phyloP scores from a whole-genome alignment of 1,284 basidiomycete species.

The Cryptococcus hybrid region DNA sequence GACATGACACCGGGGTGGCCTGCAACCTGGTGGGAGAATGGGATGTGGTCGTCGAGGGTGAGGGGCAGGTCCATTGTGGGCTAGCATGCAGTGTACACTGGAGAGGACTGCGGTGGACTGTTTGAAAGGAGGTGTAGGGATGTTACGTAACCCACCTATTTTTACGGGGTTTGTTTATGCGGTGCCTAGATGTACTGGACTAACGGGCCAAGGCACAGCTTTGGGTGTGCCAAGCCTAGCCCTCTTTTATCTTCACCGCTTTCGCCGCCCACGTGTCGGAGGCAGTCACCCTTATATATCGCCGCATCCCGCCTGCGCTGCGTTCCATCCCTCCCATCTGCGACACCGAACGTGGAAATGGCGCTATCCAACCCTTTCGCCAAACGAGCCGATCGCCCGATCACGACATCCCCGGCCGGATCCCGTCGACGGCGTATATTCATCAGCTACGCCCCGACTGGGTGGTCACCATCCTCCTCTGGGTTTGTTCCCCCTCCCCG shows the following conservation, averaged over 20 bases:
- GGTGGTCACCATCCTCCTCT: conserved; percentile 45
- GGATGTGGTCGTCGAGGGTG: conserved; percentile 18
- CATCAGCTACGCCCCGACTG: conserved; percentile 47
- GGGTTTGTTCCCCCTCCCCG: conserved; percentile 28
- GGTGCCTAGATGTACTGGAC: too few relatives aligned
- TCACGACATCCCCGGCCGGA: conserved; percentile 3
- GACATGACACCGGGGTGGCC: conserved; percentile 78
- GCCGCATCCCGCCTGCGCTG: too few relatives aligned
- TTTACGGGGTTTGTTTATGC: too few relatives aligned
- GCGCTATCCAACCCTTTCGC: background rate
- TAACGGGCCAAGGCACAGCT: too few relatives aligned
- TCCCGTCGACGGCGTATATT: conserved; percentile 25
- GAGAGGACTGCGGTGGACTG: background rate
- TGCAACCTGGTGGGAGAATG: conserved; percentile 70
- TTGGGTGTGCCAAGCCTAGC: too few relatives aligned
- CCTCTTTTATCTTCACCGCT: too few relatives aligned
- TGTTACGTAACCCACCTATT: background rate
- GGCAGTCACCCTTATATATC: too few relatives aligned
- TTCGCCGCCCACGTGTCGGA: too few relatives aligned
- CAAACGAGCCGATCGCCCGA: background rate
- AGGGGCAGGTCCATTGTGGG: background rate
- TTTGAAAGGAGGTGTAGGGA: background rate
- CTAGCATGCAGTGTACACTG: conserved; percentile 9
- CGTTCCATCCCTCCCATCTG: too few relatives aligned
- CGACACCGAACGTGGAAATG: too few relatives aligned